Percentiles rank a stretch among this genome's conserved stretches.
phyloP scores from a whole-genome alignment of 805 yeast species.

The Kluyveromyces dobzhanskii region DNA sequence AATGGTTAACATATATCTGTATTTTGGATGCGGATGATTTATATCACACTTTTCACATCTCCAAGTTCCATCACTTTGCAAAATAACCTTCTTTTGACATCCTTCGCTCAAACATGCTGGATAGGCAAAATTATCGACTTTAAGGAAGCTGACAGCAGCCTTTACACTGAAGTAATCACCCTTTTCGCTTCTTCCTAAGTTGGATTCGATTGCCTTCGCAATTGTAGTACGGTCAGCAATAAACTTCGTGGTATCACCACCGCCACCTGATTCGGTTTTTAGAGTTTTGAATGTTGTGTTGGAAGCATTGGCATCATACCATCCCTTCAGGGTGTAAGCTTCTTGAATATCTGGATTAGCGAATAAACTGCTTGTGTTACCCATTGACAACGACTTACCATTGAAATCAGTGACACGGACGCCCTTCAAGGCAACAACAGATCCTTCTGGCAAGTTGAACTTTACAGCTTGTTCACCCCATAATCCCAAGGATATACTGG shows the following conservation, averaged over 20 bases:
- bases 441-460: slow-evolving; percentile 62
- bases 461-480: slow-evolving; percentile 88
- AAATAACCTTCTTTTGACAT: slow-evolving; percentile 80
- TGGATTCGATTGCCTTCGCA: slow-evolving; percentile 52
- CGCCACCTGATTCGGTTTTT: slow-evolving; percentile 41
- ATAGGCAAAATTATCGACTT: slow-evolving; percentile 72
- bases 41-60: slow-evolving; percentile 88
- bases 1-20: slow-evolving; percentile 72
- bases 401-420: slow-evolving; percentile 82
- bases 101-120: slow-evolving; percentile 77
- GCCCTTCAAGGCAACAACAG: slow-evolving; percentile 88
- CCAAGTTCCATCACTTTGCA: slow-evolving; percentile 70
- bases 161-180: slow-evolving; percentile 73
- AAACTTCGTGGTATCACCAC: slow-evolving; percentile 32
- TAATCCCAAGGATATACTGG: slow-evolving; percentile 68
- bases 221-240: slow-evolving; percentile 58
- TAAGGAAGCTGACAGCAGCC: slow-evolving; percentile 64
- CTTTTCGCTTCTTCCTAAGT: slow-evolving; percentile 64
- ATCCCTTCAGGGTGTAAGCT: slow-evolving; percentile 82
- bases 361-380: slow-evolving; percentile 66
- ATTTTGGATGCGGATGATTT: slow-evolving; percentile 57
- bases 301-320: slow-evolving; percentile 83
- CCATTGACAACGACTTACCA: slow-evolving; percentile 75
- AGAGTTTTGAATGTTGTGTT: slow-evolving; percentile 52
- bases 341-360: slow-evolving; percentile 86